phyloP scores from a whole-genome alignment of 2,329 filamentous ascomycete species.

The Monosporascus sp. region DNA sequence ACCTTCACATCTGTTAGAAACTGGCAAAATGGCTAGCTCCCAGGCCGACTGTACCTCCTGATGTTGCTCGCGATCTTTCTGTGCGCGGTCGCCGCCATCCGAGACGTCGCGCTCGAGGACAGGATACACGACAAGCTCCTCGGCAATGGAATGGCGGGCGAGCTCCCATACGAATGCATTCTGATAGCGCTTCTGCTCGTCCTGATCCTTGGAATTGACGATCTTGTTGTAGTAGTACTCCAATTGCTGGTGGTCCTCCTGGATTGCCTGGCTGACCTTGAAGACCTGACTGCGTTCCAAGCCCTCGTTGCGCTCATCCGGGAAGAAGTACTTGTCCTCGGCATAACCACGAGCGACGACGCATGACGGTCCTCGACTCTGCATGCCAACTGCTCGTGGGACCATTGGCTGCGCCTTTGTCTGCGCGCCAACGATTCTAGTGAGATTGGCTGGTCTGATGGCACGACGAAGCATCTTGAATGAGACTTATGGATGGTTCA shows the following conservation, averaged over 20 bases:
- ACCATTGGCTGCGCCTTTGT: no score
- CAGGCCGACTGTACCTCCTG: constrained; percentile 11
- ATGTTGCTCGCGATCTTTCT: constrained; percentile 32
- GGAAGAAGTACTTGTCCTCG: constrained; percentile 3
- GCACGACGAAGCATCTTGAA: no score
- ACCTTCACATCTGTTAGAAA: constrained; percentile 25
- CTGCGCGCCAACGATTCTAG: no score
- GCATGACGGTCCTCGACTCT: not conserved
- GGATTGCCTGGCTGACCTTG: constrained; percentile 8
- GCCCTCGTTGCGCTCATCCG: constrained; percentile 5
- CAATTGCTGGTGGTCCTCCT: constrained; percentile 20
- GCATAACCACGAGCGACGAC: not conserved
- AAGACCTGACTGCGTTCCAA: constrained; percentile 8
- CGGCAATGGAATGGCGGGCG: constrained; percentile 43
- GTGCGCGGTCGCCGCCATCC: constrained; percentile 31
- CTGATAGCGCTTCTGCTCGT: constrained; percentile 37
- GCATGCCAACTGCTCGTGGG: not conserved
- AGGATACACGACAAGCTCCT: constrained; percentile 45
- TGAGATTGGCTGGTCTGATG: no score
- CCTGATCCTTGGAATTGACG: constrained; percentile 32
- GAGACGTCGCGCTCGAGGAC: constrained; percentile 36
- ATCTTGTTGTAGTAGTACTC: constrained; percentile 36
- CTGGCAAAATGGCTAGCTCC: not conserved
- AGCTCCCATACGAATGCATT: constrained; percentile 50
- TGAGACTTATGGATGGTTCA: no score